These are phyloP conservation scores for Debaryomyces prosopidis DNA, from an alignment of 805 yeast species.

Conservation along the genomic window DNA sequence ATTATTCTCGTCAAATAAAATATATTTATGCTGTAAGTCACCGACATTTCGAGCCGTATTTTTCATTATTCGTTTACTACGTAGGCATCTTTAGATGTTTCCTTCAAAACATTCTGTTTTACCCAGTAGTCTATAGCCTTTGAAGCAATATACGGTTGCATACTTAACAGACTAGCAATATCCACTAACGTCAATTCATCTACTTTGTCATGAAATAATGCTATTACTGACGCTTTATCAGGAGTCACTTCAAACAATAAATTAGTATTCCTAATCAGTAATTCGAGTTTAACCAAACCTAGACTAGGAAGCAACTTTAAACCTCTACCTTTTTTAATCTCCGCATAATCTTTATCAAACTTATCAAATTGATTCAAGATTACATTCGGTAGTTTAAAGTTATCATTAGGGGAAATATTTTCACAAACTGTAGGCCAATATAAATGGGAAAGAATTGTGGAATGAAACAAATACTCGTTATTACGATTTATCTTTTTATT, in stretches of 20 bases:
- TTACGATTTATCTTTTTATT: conserved; percentile 36
- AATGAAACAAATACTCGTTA: conserved; percentile 35
- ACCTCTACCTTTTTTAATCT: conserved; percentile 55
- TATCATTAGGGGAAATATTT: conserved; percentile 22
- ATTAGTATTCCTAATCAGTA: conserved; percentile 46
- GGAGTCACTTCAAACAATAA: conserved; percentile 56
- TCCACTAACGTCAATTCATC: conserved; percentile 33
- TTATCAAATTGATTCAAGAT: conserved; percentile 42
- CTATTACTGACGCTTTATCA: conserved; percentile 65
- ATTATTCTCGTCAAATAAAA: not conserved
- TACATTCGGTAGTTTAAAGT: conserved; percentile 49
- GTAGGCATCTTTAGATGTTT: conserved; percentile 32
- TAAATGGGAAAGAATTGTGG: conserved; percentile 68
- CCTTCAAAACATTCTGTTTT: conserved; percentile 51
- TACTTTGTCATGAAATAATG: conserved; percentile 41
- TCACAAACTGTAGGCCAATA: conserved; percentile 74
- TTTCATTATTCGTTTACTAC: conserved; percentile 38
- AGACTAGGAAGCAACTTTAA: conserved; percentile 56
- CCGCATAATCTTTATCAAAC: conserved; percentile 46
- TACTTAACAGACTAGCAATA: conserved; percentile 35
- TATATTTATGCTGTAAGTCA: not conserved
- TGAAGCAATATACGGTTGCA: conserved; percentile 42
- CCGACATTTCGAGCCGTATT: too few relatives aligned
- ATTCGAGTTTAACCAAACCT: conserved; percentile 62
- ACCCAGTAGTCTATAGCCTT: conserved; percentile 62